phyloP scores from a whole-genome alignment of 2,329 filamentous ascomycete genomes.

The Fusarium haematococcum region DNA sequence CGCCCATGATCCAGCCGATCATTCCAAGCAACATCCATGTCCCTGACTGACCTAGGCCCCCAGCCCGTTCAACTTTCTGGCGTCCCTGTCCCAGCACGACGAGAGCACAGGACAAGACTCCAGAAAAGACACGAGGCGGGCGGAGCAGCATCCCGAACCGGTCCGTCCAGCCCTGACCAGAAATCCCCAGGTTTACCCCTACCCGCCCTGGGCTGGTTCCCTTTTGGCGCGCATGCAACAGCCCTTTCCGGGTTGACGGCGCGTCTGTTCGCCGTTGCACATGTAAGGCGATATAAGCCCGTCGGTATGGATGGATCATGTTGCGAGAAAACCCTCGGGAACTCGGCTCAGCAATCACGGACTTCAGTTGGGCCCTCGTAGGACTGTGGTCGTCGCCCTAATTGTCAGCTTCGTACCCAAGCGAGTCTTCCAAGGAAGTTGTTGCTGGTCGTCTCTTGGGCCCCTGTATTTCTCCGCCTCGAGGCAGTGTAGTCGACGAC shows the following conservation, averaged over 20 bases:
- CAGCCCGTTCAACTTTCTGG: not conserved
- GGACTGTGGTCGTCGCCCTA: not conserved
- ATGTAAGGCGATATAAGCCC: not conserved
- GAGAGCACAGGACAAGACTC: constrained; percentile 4
- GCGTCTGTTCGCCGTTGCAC: not conserved
- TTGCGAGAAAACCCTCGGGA: not conserved
- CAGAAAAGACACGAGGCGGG: constrained; percentile 33
- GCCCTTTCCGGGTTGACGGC: not conserved
- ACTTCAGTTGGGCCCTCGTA: not conserved
- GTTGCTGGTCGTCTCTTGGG: not conserved
- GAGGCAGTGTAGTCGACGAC: constrained; percentile 1
- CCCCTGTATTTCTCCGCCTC: not conserved
- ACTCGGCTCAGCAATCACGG: not conserved
- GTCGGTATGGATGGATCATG: not conserved
- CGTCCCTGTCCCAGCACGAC: constrained; percentile 14
- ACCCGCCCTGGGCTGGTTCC: not conserved
- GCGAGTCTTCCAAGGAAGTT: not conserved
- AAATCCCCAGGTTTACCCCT: constrained; percentile 39
- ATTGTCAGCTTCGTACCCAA: not conserved
- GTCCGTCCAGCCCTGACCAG: constrained; percentile 30
- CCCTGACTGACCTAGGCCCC: constrained; percentile 5
- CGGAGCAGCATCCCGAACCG: constrained; percentile 38
- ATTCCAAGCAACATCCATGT: constrained; percentile 2
- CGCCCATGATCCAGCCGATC: constrained; percentile 28
- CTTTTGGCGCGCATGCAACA: constrained; percentile 5